Percentiles rank a stretch among this genome's conserved stretches.
Conservation (phyloP, 2,329 filamentous ascomycete species). For the Pseudogymnoascus sp. region DNA sequence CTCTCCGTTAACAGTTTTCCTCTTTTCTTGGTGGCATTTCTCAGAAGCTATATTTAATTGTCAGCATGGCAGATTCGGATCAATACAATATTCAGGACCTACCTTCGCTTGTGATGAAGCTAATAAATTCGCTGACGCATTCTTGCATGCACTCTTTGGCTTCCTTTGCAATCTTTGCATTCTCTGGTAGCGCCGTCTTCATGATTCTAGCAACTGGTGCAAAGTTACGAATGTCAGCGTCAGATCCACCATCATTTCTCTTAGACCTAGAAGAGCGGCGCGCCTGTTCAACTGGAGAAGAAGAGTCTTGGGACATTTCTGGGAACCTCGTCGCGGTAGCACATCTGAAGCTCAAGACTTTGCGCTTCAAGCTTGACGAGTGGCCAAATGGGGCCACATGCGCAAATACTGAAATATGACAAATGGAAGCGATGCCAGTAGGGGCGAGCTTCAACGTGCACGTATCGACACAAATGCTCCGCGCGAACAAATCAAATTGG, state of each 20-base stretch:
- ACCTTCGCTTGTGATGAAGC: constrained; percentile 99
- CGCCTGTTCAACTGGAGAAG: constrained; percentile 40
- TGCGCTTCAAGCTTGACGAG: constrained; percentile 24
- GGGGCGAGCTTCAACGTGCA: constrained; percentile 24
- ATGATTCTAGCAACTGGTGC: constrained; percentile 97
- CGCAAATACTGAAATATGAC: constrained; percentile 35
- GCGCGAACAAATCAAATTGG: constrained; percentile 42
- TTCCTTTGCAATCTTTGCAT: constrained; percentile 98
- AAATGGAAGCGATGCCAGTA: constrained; percentile 42
- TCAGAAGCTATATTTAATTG: constrained; percentile 65
- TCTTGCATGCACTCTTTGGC: constrained; percentile 99
- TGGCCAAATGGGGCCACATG: constrained; percentile 25
- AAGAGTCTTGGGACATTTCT: constrained; percentile 52
- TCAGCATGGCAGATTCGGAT: constrained; percentile 15
- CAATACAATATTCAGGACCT: constrained; percentile 28
- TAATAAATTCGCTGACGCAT: constrained; percentile 99
- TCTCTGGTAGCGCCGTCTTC: constrained; percentile 95
- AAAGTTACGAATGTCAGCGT: constrained; percentile 93
- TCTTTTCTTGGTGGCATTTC: constrained; percentile 98
- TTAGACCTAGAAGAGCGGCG: constrained; percentile 35
- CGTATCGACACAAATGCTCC: constrained; percentile 17
- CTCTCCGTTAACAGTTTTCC: constrained; percentile 98
- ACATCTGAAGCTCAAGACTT: constrained; percentile 20
- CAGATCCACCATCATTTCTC: constrained; percentile 34
- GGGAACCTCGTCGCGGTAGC: constrained; percentile 16